Evolutionary conservation across 2,329 filamentous ascomycete genomes (phyloP).

Genomic region (Ceratocystis cacaofunesta): DNA sequence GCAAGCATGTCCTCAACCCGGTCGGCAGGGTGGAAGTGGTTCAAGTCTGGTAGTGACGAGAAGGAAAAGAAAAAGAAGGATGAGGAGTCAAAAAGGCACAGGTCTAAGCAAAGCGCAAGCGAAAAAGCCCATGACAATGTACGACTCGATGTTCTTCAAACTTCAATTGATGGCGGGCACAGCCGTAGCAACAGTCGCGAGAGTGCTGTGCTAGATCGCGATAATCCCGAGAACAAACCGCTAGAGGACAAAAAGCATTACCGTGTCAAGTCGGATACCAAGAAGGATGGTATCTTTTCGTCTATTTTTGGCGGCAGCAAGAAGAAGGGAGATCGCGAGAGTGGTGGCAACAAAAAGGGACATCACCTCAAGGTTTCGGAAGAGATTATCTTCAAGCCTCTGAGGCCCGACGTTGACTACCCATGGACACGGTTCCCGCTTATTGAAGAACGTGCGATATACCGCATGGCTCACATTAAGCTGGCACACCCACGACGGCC

Average conservation of each 20-base stretch:
- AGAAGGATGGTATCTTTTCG: constrained; percentile 88
- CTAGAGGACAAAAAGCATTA: constrained; percentile 79
- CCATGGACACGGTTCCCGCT: constrained; percentile 93
- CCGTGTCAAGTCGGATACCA: constrained; percentile 60
- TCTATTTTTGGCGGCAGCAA: constrained; percentile 84
- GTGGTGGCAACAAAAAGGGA: constrained; percentile 48
- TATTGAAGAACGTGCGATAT: constrained; percentile 89
- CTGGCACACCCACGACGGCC: constrained; percentile 90
- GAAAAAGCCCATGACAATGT: constrained; percentile 52
- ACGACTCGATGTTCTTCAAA: constrained; percentile 73
- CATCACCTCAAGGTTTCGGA: constrained; percentile 65
- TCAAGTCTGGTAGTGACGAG: constrained; percentile 58
- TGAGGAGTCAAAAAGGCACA: constrained; percentile 51
- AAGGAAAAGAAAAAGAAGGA: constrained; percentile 54
- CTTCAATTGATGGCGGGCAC: constrained; percentile 56
- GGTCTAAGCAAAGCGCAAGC: constrained; percentile 44
- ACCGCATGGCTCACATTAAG: constrained; percentile 97
- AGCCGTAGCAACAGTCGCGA: constrained; percentile 52
- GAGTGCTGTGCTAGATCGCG: constrained; percentile 69
- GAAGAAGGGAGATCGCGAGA: constrained; percentile 70
- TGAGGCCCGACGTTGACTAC: constrained; percentile 83
- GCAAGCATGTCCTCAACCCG: constrained; percentile 50
- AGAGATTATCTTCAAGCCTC: constrained; percentile 53
- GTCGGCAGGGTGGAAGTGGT: constrained; percentile 67
- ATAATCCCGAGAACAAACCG: constrained; percentile 53